Evolutionary conservation across 2,329 filamentous ascomycete species (phyloP).

Genomic region (Cordyceps tenuipes): DNA sequence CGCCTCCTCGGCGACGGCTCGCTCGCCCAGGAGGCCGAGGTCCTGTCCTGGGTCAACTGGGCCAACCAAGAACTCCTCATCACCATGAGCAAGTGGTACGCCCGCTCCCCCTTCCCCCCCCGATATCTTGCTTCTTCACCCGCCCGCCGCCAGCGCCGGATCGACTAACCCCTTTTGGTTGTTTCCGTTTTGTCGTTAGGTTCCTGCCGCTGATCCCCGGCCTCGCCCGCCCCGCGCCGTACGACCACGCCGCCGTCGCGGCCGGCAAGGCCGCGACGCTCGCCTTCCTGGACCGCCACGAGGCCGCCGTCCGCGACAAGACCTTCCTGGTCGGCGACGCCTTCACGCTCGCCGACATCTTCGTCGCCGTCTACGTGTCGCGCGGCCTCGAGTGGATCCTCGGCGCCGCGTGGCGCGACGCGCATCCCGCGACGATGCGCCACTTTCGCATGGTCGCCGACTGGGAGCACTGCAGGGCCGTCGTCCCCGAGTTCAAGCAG

Average conservation of each 20-base stretch:
- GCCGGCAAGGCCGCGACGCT: neutral
- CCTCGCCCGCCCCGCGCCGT: neutral
- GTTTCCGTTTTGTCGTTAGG: neutral
- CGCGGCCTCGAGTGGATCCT: conserved; percentile 6
- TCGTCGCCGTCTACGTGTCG: conserved; percentile 1
- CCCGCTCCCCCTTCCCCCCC: neutral
- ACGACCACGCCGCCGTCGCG: conserved; percentile 3
- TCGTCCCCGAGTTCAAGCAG: neutral
- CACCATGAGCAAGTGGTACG: conserved; percentile 8
- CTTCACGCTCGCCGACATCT: neutral
- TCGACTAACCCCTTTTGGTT: too few species aligned
- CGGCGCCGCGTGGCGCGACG: neutral
- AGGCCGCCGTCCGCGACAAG: neutral
- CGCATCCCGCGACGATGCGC: neutral
- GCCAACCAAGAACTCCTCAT: conserved; percentile 7
- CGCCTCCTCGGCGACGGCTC: conserved; percentile 2
- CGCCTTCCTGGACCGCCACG: conserved; percentile 1
- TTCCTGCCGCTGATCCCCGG: conserved; percentile 4
- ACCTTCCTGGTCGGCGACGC: neutral
- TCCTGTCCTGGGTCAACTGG: conserved; percentile 8
- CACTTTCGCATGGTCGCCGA: conserved; percentile 1
- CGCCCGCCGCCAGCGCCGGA: too few species aligned
- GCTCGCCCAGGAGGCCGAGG: conserved; percentile 7
- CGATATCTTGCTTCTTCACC: neutral
- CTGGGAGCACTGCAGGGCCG: neutral